Conservation (phyloP, 2,329 filamentous ascomycete species). For the Nemania sp. region DNA sequence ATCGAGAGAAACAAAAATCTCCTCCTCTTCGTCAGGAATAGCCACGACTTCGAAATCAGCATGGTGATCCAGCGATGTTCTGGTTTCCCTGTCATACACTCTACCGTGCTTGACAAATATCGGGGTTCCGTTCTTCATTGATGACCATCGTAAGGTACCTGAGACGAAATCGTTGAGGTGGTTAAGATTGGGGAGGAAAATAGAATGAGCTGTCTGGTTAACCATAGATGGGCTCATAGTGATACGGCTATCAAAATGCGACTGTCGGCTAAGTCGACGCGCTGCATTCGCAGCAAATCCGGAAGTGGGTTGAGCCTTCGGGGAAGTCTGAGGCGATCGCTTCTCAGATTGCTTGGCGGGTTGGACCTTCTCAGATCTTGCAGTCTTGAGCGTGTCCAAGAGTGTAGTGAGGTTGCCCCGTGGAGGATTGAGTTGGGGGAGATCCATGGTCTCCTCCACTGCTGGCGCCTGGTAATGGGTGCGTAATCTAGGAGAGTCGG, state of each 20-base stretch:
- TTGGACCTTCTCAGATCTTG: slow-evolving; percentile 33
- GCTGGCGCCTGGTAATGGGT: slow-evolving; percentile 18
- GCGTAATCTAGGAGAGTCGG: slow-evolving; percentile 36
- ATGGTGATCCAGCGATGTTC: slow-evolving; percentile 45
- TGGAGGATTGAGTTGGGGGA: slow-evolving; percentile 29
- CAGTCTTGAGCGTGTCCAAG: slow-evolving; percentile 39
- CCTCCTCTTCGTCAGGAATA: slow-evolving; percentile 57
- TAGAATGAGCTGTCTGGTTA: slow-evolving; percentile 53
- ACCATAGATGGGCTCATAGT: slow-evolving; percentile 35
- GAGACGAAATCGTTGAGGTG: slow-evolving; percentile 62
- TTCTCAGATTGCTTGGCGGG: slow-evolving; percentile 25
- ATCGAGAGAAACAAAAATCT: slow-evolving; percentile 64
- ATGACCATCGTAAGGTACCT: slow-evolving; percentile 56
- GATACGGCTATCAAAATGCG: slow-evolving; percentile 17
- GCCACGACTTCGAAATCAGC: slow-evolving; percentile 54
- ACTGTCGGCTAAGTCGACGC: slow-evolving; percentile 26
- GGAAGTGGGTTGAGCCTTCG: slow-evolving; percentile 21
- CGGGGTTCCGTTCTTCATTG: slow-evolving; percentile 56
- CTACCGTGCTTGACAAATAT: slow-evolving; percentile 59
- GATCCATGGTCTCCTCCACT: slow-evolving; percentile 26
- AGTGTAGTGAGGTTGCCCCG: slow-evolving; percentile 42
- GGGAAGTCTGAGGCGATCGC: slow-evolving; percentile 21
- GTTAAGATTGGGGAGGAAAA: slow-evolving; percentile 57
- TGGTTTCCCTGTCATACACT: slow-evolving; percentile 48
- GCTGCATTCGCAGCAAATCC: slow-evolving; percentile 28